Percentiles rank a stretch among this genome's conserved stretches.
Evolutionary conservation across 129 eudicot genomes (phyloP).

Genomic region (Tanacetum coccineum): DNA sequence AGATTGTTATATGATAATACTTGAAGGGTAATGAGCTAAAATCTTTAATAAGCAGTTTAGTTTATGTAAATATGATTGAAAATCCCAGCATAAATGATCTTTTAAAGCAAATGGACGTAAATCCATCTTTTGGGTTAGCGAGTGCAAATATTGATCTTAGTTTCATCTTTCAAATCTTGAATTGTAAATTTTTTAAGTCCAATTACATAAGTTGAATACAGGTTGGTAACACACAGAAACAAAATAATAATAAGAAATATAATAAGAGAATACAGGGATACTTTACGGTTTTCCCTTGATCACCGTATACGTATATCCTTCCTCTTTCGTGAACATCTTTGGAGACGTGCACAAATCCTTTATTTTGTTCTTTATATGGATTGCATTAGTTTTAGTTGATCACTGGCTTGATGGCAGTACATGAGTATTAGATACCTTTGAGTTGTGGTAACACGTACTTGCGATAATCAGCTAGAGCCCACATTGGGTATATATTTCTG

Average conservation of each 20-base stretch:
- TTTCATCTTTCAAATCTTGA: too few species aligned
- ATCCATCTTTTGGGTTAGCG: too few species aligned
- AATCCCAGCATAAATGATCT: not conserved
- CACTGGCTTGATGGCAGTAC: constrained; percentile 25
- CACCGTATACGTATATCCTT: constrained; percentile 5
- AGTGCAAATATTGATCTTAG: too few species aligned
- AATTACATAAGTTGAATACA: not conserved
- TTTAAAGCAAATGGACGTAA: not conserved
- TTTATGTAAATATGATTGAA: constrained; percentile 6
- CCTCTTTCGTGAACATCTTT: not conserved
- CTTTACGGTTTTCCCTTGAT: constrained; percentile 10
- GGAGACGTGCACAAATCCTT: not conserved
- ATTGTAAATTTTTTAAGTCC: too few species aligned
- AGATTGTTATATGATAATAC: too few species aligned
- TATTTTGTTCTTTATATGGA: not conserved
- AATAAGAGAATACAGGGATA: not conserved
- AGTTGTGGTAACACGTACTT: too few species aligned
- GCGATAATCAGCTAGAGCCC: constrained; percentile 34
- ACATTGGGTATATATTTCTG: constrained; percentile 63
- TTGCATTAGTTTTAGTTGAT: not conserved
- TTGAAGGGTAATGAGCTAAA: constrained; percentile 18
- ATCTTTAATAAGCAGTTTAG: constrained; percentile 14
- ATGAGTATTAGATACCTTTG: too few species aligned
- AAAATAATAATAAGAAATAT: not conserved
- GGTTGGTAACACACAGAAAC: not conserved